Percentiles rank a stretch among this genome's conserved stretches.
Conservation (phyloP, 2,329 filamentous ascomycete genomes). For the Cercospora zeae-maydis region DNA sequence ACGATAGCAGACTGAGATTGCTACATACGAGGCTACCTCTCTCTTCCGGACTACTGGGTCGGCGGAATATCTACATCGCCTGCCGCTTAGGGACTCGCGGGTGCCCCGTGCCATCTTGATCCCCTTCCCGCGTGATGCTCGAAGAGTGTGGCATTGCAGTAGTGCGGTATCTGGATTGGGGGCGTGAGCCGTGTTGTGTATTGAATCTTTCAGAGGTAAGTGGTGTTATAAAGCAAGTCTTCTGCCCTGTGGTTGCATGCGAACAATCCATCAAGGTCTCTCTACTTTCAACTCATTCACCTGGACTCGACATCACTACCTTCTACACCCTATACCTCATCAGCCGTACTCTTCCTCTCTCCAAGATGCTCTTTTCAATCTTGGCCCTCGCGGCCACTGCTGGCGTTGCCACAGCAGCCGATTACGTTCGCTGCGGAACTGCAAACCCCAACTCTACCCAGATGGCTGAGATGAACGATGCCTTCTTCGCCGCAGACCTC, state of each 20-base stretch:
- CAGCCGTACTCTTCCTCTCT: not conserved
- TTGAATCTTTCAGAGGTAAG: not conserved
- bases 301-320: not conserved
- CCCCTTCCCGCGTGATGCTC: not conserved
- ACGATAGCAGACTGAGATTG: not conserved
- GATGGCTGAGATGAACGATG: conserved; percentile 21
- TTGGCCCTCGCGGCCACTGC: conserved; percentile 13
- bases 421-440: conserved; percentile 23
- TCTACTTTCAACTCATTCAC: conserved; percentile 11
- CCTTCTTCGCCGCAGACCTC: conserved; percentile 14
- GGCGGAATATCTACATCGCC: not conserved
- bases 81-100: not conserved
- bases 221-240: conserved; percentile 10
- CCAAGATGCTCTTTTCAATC: conserved; percentile 18
- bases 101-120: not conserved
- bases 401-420: conserved; percentile 18
- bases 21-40: not conserved
- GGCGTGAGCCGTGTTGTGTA: not conserved
- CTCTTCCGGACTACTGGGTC: not conserved
- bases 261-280: conserved; percentile 11
- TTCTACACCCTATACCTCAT: not conserved
- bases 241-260: not conserved
- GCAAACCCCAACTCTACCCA: conserved; percentile 18
- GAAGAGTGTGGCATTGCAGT: not conserved
- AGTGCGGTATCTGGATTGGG: not conserved